A percentile compares a stretch with the other conserved stretches of the same genome.
Conservation (phyloP, 2,329 filamentous ascomycete genomes). For the Talaromyces marneffei region DNA sequence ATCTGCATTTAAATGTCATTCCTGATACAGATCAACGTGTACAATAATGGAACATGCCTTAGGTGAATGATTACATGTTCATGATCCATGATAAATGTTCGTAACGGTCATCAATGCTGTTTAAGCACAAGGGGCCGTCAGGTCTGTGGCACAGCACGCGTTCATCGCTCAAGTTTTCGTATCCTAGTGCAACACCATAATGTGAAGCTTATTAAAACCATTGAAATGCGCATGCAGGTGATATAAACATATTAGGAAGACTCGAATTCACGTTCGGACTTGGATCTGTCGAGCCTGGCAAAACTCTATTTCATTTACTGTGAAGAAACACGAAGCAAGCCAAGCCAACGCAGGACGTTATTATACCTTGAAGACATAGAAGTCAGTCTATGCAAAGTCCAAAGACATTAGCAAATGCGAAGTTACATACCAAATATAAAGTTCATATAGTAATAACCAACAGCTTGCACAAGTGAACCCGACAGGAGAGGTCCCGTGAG, state of each 20-base stretch:
- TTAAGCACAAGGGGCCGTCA: too few species aligned
- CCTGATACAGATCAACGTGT: neutral
- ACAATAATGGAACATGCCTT: neutral
- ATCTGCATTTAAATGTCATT: neutral
- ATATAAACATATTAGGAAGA: neutral
- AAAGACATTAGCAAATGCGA: neutral
- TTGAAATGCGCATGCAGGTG: neutral
- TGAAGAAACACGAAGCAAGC: slow-evolving; percentile 7
- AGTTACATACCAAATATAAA: slow-evolving; percentile 1
- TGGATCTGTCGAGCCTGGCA: neutral
- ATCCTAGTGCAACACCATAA: neutral
- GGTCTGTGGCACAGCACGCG: too few species aligned
- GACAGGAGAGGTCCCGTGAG: slow-evolving; percentile 9
- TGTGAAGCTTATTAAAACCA: neutral
- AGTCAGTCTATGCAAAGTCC: neutral
- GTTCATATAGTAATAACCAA: slow-evolving; percentile 14
- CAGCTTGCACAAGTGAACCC: neutral
- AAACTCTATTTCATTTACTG: neutral
- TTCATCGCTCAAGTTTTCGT: neutral
- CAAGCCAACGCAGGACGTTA: neutral
- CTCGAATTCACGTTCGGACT: neutral
- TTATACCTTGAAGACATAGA: neutral
- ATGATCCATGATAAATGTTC: neutral
- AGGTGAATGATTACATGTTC: neutral
- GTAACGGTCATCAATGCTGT: neutral